Percentiles rank a stretch among this genome's conserved stretches.
phyloP scores from a whole-genome alignment of 2,329 filamentous ascomycete species.

The Scedosporium boydii region DNA sequence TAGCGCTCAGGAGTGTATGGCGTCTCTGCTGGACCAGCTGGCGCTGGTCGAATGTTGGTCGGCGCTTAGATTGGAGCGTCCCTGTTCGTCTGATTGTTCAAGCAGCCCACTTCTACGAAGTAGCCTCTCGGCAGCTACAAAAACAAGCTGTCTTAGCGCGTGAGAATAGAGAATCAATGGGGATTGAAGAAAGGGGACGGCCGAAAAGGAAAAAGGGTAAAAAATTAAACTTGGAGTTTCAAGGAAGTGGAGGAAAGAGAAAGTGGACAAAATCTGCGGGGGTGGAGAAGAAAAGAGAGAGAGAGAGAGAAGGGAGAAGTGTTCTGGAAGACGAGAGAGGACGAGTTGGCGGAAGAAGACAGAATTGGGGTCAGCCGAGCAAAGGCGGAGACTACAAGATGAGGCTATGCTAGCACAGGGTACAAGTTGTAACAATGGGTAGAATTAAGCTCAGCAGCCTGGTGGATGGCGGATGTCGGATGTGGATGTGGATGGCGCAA shows the following conservation, averaged over 20 bases:
- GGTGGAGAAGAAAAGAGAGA: not conserved
- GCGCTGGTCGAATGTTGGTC: not conserved
- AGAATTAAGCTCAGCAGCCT: not conserved
- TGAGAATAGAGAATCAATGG: not conserved
- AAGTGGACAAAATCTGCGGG: not conserved
- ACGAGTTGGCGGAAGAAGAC: slow-evolving; percentile 22
- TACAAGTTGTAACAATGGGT: not conserved
- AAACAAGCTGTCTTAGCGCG: not conserved
- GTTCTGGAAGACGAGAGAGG: slow-evolving; percentile 27
- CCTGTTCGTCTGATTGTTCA: not conserved
- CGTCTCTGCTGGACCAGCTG: not conserved
- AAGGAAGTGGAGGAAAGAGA: not conserved
- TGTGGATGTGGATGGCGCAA: not conserved
- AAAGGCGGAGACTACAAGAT: not conserved
- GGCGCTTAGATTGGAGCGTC: not conserved
- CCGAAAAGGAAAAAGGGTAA: not conserved
- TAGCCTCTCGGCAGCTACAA: not conserved
- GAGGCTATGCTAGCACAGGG: not conserved
- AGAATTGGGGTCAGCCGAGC: not conserved
- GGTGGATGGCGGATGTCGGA: not conserved
- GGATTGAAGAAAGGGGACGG: too few species aligned
- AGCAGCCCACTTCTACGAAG: not conserved
- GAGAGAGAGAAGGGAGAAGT: slow-evolving; percentile 10
- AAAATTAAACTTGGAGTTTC: not conserved
- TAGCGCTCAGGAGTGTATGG: too few species aligned